Evolutionary conservation across 768 basidiomycete species (phyloP).

Genomic region (Gymnopilus junonius): DNA sequence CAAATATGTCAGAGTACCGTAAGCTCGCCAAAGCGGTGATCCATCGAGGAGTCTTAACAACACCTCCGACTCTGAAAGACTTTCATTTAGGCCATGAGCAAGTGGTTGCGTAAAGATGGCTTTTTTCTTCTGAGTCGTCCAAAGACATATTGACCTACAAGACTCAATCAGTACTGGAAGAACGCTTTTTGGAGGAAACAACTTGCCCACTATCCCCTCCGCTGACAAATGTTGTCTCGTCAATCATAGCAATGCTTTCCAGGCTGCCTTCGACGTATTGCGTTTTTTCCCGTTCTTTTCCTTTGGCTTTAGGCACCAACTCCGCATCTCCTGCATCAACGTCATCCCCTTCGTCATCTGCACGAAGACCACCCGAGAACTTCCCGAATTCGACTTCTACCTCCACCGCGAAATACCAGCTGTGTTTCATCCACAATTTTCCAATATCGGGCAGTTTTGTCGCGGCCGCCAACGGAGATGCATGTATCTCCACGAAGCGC

Average conservation of each 20-base stretch:
- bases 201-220: conserved; percentile 97
- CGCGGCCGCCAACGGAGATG: conserved; percentile 86
- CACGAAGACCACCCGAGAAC: conserved; percentile 75
- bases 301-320: conserved; percentile 30
- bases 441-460: conserved; percentile 94
- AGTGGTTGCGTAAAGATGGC: conserved; percentile 85
- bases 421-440: conserved; percentile 96
- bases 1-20: conserved; percentile 90
- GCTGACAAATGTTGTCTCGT: conserved; percentile 90
- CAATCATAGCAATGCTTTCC: conserved; percentile 93
- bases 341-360: conserved; percentile 58
- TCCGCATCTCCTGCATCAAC: conserved; percentile 32
- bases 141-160: conserved; percentile 87
- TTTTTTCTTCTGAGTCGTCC: conserved; percentile 94
- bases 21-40: conserved; percentile 84
- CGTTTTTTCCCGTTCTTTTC: conserved; percentile 38
- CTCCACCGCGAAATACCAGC: conserved; percentile 96
- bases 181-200: neutral
- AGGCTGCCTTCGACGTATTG: conserved; percentile 89
- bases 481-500: conserved; percentile 83
- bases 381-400: conserved; percentile 77
- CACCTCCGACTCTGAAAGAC: conserved; percentile 70
- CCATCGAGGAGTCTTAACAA: conserved; percentile 85
- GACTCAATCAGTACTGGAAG: too few relatives aligned
- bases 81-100: conserved; percentile 85